These are phyloP conservation scores for Chaetomium tenue DNA, from an alignment of 495 filamentous ascomycete genomes.

Conservation along the genomic window DNA sequence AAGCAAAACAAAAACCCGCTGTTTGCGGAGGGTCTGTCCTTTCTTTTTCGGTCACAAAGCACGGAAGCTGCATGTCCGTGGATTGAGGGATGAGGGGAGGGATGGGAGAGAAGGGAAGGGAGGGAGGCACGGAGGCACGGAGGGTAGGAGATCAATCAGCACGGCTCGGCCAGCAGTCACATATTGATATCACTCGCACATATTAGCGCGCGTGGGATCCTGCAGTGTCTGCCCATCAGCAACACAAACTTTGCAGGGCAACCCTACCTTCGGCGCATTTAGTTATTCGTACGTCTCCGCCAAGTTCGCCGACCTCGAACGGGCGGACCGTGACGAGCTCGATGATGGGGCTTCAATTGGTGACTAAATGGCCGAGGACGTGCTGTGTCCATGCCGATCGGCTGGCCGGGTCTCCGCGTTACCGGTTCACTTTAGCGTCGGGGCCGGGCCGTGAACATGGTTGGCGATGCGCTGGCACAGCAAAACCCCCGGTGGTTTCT, in stretches of 20 bases:
- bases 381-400: neutral
- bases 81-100: neutral
- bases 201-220: neutral
- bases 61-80: constrained; percentile 13
- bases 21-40: neutral
- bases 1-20: neutral
- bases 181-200: constrained; percentile 3
- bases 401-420: neutral
- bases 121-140: neutral
- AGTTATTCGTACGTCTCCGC: neutral
- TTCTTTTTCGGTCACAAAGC: neutral
- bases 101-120: no score
- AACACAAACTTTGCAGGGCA: neutral
- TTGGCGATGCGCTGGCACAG: constrained; percentile 15
- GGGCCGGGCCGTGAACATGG: neutral
- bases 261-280: neutral
- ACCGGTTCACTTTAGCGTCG: neutral
- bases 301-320: neutral
- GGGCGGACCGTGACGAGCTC: neutral
- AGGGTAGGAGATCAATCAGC: neutral
- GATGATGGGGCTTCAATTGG: neutral
- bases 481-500: neutral
- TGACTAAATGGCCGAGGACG: neutral
- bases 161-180: constrained; percentile 10
- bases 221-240: constrained; percentile 12